These are phyloP conservation scores for Firmiana major DNA, from an alignment of 345 rosid species.

Conservation along the genomic window DNA sequence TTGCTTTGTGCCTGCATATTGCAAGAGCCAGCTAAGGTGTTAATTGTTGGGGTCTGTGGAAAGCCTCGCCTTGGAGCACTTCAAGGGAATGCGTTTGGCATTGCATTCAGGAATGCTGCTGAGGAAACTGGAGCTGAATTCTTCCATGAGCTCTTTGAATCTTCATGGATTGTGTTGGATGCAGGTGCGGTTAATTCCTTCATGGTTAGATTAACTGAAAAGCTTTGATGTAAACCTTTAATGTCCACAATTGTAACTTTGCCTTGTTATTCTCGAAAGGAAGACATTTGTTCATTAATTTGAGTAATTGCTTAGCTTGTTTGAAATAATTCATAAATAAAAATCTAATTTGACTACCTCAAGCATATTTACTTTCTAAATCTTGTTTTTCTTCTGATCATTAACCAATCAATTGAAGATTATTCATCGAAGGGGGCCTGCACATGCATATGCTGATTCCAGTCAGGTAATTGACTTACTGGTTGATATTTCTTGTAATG, in stretches of 20 bases:
- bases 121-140: conserved; percentile 74
- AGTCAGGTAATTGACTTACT: too few species aligned
- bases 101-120: conserved; percentile 84
- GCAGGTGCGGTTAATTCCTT: conserved; percentile 71
- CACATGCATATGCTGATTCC: neutral
- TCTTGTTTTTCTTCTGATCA: neutral
- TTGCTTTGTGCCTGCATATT: conserved; percentile 78
- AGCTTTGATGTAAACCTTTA: conserved; percentile 42
- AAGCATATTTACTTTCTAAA: neutral
- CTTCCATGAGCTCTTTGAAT: conserved; percentile 93
- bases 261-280: neutral
- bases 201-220: conserved; percentile 84
- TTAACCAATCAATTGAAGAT: neutral
- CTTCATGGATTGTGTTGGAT: conserved; percentile 94
- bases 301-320: conserved; percentile 9
- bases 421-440: neutral
- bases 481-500: too few species aligned
- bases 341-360: neutral
- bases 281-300: conserved; percentile 10
- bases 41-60: conserved; percentile 90
- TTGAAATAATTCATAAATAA: conserved; percentile 13
- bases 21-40: conserved; percentile 64
- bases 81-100: conserved; percentile 87
- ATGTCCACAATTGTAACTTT: conserved; percentile 1
- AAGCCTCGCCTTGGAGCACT: conserved; percentile 91